Base-by-base conservation (phyloP, 75 land plant genomes). In the Pinus albicaulis region DNA sequence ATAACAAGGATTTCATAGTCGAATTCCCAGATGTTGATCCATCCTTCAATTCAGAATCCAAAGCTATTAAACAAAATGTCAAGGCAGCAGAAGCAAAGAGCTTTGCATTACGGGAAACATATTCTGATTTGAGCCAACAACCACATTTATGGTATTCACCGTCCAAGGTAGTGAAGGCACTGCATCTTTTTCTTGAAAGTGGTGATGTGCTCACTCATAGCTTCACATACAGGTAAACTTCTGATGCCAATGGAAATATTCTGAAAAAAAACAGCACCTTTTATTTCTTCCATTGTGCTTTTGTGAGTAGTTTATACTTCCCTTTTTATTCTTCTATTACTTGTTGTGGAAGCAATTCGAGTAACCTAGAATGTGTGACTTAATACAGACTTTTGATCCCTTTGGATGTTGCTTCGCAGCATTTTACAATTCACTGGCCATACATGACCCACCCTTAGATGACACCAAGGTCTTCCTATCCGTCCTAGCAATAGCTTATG, bases 1-100 rank as follows among this genome's bases (percentile, higher is more conserved):
- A 96, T 71, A 96, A 96, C 82, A 92, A 76, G 61, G 99, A 96
- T 78, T 91, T 83, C 75, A 92, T 96, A 28, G 99, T 96, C 11
- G 81, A 92, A 56, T 82, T 96, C 71, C 99, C 99, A 26, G 99
- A 96, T 75, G 68, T 86, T 72, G 77, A 84, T 81, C 91, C 95
- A 59, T 81, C 90, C 22, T 31, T 52, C 24, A n/a, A 57, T 56
- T 59, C 83, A 70, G 52, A 26, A 44, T 76, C 72, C 73, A 55
- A 41, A 16, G 56, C 71, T 53, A 55, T 78, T 22, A 77, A 61
- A 74, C 31, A 7, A 38, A 53, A 59, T 72, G 34, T 17, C 11
- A 25, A 55, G 12, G 20, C 20, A 55, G 34, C 24, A 5, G 70
- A 63, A 76, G 69, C 2, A 3, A 79, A 70, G 76, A 83, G 86